Conservation (phyloP, 768 basidiomycete genomes). For the Auricularia sp. region DNA sequence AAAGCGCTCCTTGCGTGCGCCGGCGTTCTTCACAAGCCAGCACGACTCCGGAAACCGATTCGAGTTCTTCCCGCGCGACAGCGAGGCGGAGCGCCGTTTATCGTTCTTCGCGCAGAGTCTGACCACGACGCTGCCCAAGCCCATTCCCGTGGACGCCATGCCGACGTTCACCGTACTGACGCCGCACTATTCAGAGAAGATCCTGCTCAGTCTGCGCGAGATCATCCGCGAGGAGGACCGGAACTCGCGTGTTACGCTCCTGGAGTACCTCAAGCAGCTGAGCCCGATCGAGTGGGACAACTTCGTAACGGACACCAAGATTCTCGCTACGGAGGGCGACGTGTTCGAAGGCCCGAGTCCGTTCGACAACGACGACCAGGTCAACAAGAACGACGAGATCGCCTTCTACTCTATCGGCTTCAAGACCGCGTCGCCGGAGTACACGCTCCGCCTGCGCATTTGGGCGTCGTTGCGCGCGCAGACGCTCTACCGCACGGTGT, state of each 20-base stretch:
- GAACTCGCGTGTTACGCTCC: conserved; percentile 89
- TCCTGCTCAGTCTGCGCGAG: conserved; percentile 88
- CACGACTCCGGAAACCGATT: conserved; percentile 53
- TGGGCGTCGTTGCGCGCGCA: conserved; percentile 98
- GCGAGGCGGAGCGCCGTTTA: conserved; percentile 94
- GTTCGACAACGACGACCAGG: conserved; percentile 54
- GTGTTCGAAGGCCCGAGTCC: conserved; percentile 43
- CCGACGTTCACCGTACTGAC: conserved; percentile 99
- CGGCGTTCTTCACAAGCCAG: conserved; percentile 97
- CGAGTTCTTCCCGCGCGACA: conserved; percentile 87
- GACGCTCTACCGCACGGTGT: conserved; percentile 96
- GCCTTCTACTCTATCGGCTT: conserved; percentile 99
- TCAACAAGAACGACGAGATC: conserved; percentile 79
- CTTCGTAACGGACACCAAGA: conserved; percentile 99
- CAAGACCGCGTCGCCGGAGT: conserved; percentile 97
- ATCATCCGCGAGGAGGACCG: conserved; percentile 98
- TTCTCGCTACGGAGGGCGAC: conserved; percentile 81
- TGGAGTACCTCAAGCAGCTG: conserved; percentile 97
- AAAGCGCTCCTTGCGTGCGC: conserved; percentile 80
- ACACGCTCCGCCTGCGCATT: conserved; percentile 95
- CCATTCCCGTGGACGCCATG: conserved; percentile 95
- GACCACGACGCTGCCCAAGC: conserved; percentile 90
- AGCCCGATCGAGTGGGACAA: conserved; percentile 99
- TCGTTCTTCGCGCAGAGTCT: conserved; percentile 98
- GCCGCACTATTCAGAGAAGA: conserved; percentile 99